Evolutionary conservation across 2,329 filamentous ascomycete genomes (phyloP).

Genomic region (Leptosphaerulina australis): DNA sequence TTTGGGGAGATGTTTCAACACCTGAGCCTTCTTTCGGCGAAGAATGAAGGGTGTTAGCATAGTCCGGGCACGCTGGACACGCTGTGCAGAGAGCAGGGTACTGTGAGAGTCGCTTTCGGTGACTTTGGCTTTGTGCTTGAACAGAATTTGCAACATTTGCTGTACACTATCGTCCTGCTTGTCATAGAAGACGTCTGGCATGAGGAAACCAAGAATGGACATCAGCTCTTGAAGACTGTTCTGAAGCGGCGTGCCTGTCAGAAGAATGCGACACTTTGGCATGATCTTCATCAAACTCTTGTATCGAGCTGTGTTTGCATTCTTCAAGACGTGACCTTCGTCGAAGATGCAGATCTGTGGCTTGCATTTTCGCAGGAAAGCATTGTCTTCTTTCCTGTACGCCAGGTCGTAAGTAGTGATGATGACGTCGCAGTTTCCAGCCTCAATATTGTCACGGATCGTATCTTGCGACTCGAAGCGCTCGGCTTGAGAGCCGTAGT

Average conservation of each 20-base stretch:
- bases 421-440: constrained; percentile 65
- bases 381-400: constrained; percentile 63
- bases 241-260: constrained; percentile 89
- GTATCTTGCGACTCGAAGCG: constrained; percentile 71
- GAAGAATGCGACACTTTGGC: constrained; percentile 81
- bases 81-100: constrained; percentile 82
- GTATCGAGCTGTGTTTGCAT: constrained; percentile 81
- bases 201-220: constrained; percentile 89
- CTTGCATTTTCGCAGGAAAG: constrained; percentile 65
- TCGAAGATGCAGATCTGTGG: constrained; percentile 77
- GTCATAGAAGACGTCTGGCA: constrained; percentile 77
- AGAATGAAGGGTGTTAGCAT: constrained; percentile 97
- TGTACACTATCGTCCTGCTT: constrained; percentile 66
- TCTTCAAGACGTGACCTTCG: constrained; percentile 93
- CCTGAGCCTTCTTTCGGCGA: constrained; percentile 90
- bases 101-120: constrained; percentile 73
- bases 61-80: constrained; percentile 82
- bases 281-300: constrained; percentile 77
- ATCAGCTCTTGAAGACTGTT: constrained; percentile 94
- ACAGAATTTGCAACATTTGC: constrained; percentile 82
- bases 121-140: constrained; percentile 88
- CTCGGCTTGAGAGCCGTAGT: constrained; percentile 73
- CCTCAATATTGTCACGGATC: constrained; percentile 67
- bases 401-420: constrained; percentile 75
- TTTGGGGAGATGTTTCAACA: constrained; percentile 78